These are phyloP conservation scores for Podochytrium sp. DNA, from an alignment of 192 early-diverging fungal genomes.

Conservation along the genomic window DNA sequence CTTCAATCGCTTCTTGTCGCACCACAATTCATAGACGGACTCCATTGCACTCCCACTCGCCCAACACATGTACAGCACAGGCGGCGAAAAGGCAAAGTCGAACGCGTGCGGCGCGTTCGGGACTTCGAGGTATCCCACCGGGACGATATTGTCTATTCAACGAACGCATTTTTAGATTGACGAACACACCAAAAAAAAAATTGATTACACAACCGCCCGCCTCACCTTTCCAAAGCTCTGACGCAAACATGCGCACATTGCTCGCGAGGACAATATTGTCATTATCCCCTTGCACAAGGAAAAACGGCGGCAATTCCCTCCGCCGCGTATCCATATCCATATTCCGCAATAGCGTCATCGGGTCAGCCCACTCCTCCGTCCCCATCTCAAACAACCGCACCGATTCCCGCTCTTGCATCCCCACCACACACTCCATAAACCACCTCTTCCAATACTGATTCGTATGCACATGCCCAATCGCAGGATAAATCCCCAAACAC, in stretches of 20 bases:
- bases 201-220: not conserved
- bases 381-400: not conserved
- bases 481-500: conserved; percentile 51
- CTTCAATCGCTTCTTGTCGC: no score
- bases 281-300: conserved; percentile 42
- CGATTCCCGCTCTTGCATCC: not conserved
- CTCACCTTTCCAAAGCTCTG: conserved; percentile 19
- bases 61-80: conserved; percentile 16
- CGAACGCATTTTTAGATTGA: not conserved
- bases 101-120: conserved; percentile 28
- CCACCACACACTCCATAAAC: conserved; percentile 51
- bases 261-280: conserved; percentile 41
- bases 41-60: conserved; percentile 7
- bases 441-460: conserved; percentile 44
- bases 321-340: conserved; percentile 29
- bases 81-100: conserved; percentile 25
- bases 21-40: conserved; percentile 1
- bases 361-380: conserved; percentile 39
- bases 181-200: not conserved
- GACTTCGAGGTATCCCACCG: conserved; percentile 28
- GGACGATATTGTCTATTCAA: conserved; percentile 4
- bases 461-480: conserved; percentile 51
- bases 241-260: conserved; percentile 38
- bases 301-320: conserved; percentile 35
- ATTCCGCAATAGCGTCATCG: conserved; percentile 22